These are phyloP conservation scores for Talaromyces stipitatus DNA, from an alignment of 495 filamentous ascomycete genomes.

Conservation along the genomic window DNA sequence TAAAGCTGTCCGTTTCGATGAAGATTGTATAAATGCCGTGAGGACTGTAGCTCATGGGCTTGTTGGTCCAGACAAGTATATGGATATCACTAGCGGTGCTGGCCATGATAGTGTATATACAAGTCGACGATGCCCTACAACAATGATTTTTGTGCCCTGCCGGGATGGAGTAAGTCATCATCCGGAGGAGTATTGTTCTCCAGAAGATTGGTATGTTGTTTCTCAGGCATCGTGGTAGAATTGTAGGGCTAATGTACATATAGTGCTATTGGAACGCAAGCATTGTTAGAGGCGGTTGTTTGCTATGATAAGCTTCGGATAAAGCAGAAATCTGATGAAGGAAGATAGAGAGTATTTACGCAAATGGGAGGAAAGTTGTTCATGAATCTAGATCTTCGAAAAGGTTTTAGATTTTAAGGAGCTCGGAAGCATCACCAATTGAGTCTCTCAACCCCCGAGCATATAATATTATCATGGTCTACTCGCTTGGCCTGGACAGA, in stretches of 20 bases:
- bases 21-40: slow-evolving; percentile 56
- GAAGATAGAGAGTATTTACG: too few species aligned
- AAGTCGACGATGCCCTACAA: slow-evolving; percentile 46
- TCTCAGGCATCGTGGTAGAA: neutral
- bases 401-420: too few species aligned
- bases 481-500: neutral
- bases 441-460: too few species aligned
- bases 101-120: slow-evolving; percentile 58
- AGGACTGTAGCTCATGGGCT: slow-evolving; percentile 32
- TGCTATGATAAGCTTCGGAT: slow-evolving; percentile 21
- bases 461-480: neutral
- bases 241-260: neutral
- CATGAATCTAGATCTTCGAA: too few species aligned
- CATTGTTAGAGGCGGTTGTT: slow-evolving; percentile 27
- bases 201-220: slow-evolving; percentile 39
- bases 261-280: slow-evolving; percentile 29
- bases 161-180: slow-evolving; percentile 56
- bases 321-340: neutral
- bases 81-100: slow-evolving; percentile 44
- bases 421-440: too few species aligned
- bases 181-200: slow-evolving; percentile 50
- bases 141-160: slow-evolving; percentile 60
- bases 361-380: too few species aligned
- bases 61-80: slow-evolving; percentile 19
- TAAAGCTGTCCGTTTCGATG: slow-evolving; percentile 59